These are phyloP conservation scores for Pythium aquatile DNA, from an alignment of 352 stramenopile genomes.

Conservation along the genomic window DNA sequence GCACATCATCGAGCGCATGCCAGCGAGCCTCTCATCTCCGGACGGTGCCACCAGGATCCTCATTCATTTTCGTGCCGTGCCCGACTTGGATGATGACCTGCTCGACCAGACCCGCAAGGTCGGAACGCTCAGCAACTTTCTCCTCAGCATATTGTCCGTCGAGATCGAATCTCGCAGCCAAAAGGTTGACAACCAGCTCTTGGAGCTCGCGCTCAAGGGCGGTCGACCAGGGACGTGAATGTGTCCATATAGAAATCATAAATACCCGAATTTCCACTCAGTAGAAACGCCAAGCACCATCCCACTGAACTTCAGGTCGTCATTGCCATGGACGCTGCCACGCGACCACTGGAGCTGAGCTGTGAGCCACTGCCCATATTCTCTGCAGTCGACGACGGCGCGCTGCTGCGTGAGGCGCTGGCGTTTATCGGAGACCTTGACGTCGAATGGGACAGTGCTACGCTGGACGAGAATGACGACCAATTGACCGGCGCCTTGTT, in stretches of 20 bases:
- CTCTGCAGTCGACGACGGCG: neutral
- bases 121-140: slow-evolving; percentile 22
- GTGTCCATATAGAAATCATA: too few relatives aligned
- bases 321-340: too few relatives aligned
- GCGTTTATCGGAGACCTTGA: slow-evolving; percentile 23
- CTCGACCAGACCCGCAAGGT: slow-evolving; percentile 2
- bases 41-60: neutral
- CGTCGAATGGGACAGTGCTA: neutral
- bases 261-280: too few relatives aligned
- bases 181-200: slow-evolving; percentile 14
- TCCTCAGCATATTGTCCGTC: slow-evolving; percentile 3
- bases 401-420: slow-evolving; percentile 19
- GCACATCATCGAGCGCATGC: neutral
- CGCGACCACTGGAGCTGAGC: too few relatives aligned
- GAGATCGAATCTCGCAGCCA: slow-evolving; percentile 7
- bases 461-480: neutral
- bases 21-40: neutral
- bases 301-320: too few relatives aligned
- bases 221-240: too few relatives aligned
- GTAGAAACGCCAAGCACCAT: too few relatives aligned
- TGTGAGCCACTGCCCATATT: too few relatives aligned
- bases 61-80: neutral
- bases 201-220: neutral
- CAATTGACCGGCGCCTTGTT: neutral
- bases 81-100: neutral